These are phyloP conservation scores for Pyrenochaeta sp. DNA, from an alignment of 2,329 filamentous ascomycete species.

Conservation along the genomic window DNA sequence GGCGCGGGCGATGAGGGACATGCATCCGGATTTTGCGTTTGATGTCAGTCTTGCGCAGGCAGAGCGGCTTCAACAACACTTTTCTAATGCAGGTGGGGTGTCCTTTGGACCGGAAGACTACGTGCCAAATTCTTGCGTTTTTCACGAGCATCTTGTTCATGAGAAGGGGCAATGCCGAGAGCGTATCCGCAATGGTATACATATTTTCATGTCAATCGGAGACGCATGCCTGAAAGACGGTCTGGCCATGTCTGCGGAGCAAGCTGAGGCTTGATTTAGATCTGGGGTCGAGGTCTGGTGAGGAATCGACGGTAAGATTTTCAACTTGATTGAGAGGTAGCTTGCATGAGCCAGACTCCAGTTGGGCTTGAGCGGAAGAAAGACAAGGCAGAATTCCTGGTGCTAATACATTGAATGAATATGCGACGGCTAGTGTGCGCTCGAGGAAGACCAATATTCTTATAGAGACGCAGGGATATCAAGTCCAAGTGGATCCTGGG, in stretches of 20 bases:
- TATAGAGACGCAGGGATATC: not conserved
- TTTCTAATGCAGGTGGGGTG: not conserved
- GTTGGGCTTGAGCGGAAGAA: not conserved
- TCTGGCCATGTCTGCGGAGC: not conserved
- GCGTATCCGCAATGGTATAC: slow-evolving; percentile 1
- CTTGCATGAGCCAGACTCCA: not conserved
- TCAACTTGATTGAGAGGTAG: not conserved
- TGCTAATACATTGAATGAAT: not conserved
- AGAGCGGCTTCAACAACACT: not conserved
- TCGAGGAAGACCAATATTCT: not conserved
- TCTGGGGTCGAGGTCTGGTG: not conserved
- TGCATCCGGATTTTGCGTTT: slow-evolving; percentile 1
- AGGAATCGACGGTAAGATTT: not conserved
- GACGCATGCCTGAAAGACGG: slow-evolving; percentile 5
- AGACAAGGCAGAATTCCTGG: not conserved
- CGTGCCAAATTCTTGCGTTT: not conserved
- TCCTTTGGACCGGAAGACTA: not conserved
- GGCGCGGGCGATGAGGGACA: not conserved
- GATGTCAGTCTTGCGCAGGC: not conserved
- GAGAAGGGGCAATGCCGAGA: slow-evolving; percentile 7
- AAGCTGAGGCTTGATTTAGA: not conserved
- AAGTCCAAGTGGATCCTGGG: slow-evolving; percentile 16
- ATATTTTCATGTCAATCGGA: slow-evolving; percentile 9
- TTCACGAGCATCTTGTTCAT: slow-evolving; percentile 8
- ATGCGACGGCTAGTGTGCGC: slow-evolving; percentile 8